Conservation (phyloP, 1,139 yeast genomes). For the Suhomyces chickasaworum region DNA sequence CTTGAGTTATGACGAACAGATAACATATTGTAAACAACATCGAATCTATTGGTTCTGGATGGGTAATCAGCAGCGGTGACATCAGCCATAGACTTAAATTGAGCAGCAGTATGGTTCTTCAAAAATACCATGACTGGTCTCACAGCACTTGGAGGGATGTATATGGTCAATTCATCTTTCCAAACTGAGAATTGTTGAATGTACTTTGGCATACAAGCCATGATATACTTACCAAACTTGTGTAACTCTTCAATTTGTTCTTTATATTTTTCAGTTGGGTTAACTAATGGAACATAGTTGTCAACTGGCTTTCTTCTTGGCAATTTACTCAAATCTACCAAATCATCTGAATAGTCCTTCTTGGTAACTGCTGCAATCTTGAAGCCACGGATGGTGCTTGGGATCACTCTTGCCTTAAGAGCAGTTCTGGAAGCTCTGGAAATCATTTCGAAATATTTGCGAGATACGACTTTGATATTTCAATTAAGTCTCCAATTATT, state of each 20-base stretch:
- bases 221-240: slow-evolving; percentile 78
- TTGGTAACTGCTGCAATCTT: slow-evolving; percentile 7
- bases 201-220: slow-evolving; percentile 78
- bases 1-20: slow-evolving; percentile 85
- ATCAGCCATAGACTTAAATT: slow-evolving; percentile 77
- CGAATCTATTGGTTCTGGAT: slow-evolving; percentile 79
- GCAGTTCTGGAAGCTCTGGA: slow-evolving; percentile 12
- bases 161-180: slow-evolving; percentile 84
- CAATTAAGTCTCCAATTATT: not conserved
- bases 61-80: slow-evolving; percentile 90
- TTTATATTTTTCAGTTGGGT: slow-evolving; percentile 77
- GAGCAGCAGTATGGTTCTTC: slow-evolving; percentile 78
- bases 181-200: slow-evolving; percentile 85
- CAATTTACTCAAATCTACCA: slow-evolving; percentile 39
- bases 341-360: slow-evolving; percentile 27
- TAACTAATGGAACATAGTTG: slow-evolving; percentile 59
- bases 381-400: slow-evolving; percentile 10
- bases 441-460: slow-evolving; percentile 8
- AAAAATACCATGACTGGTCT: slow-evolving; percentile 70
- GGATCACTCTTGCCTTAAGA: slow-evolving; percentile 8
- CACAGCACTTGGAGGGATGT: slow-evolving; percentile 75
- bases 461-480: not conserved
- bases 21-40: slow-evolving; percentile 80
- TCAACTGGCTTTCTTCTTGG: slow-evolving; percentile 44
- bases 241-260: slow-evolving; percentile 75